Evolutionary conservation across 768 basidiomycete species (phyloP).

Genomic region (Suillus subaureus): DNA sequence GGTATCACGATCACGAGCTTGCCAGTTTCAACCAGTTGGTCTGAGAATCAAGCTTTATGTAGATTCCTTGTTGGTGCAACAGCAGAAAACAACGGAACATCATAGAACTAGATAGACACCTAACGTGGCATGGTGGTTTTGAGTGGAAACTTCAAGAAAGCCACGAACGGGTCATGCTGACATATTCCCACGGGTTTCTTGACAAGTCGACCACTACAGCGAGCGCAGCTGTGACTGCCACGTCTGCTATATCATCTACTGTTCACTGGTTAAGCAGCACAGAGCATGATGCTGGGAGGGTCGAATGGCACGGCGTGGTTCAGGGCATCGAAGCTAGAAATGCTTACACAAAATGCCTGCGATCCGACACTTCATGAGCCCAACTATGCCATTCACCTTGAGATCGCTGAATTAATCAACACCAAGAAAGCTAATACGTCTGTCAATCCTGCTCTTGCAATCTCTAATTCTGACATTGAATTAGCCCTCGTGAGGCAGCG

Average conservation of each 20-base stretch:
- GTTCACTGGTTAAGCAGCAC: not conserved
- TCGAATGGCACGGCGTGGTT: constrained; percentile 53
- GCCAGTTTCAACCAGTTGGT: not conserved
- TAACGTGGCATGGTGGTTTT: not conserved
- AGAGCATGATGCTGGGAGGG: constrained; percentile 48
- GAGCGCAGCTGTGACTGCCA: not conserved
- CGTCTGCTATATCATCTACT: not conserved
- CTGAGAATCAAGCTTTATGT: not conserved
- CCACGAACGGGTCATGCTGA: not conserved
- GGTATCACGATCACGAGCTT: not conserved
- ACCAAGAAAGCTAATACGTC: constrained; percentile 96
- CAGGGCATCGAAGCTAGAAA: constrained; percentile 63
- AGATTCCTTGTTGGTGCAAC: not conserved
- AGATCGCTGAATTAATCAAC: constrained; percentile 93
- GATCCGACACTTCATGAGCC: constrained; percentile 86
- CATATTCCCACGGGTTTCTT: constrained; percentile 4
- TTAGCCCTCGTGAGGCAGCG: constrained; percentile 87
- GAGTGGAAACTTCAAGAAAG: not conserved
- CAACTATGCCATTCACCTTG: constrained; percentile 89
- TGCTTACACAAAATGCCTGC: constrained; percentile 80
- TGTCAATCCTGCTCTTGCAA: constrained; percentile 28
- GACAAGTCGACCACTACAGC: not conserved
- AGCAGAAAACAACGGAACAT: not conserved
- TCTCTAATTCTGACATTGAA: constrained; percentile 5
- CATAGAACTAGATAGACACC: not conserved